Conservation (phyloP, 106 monocot genomes). For the Vanilla planifolia region DNA sequence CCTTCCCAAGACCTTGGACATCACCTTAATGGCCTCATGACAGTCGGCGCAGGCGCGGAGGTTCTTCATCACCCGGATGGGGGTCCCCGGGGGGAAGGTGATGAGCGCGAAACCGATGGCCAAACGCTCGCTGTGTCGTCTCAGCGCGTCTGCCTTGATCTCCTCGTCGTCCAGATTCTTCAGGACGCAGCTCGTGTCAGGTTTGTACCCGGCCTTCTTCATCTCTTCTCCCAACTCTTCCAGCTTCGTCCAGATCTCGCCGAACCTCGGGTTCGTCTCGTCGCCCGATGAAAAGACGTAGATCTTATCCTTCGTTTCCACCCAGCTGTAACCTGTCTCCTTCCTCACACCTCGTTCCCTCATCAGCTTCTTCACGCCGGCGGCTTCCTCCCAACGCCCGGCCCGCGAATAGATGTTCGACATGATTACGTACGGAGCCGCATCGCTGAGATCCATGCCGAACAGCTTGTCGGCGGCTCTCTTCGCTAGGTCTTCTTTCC, state of each 20-base stretch:
- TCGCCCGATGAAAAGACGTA: conserved; percentile 54
- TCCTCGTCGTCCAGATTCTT: conserved; percentile 69
- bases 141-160: conserved; percentile 51
- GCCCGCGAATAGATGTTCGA: conserved; percentile 69
- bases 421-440: conserved; percentile 71
- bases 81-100: conserved; percentile 34
- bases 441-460: conserved; percentile 46
- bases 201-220: conserved; percentile 50
- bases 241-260: conserved; percentile 21
- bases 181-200: conserved; percentile 50
- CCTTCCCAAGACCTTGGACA: conserved; percentile 50
- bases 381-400: conserved; percentile 64
- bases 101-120: conserved; percentile 71
- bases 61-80: conserved; percentile 78
- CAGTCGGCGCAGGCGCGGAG: conserved; percentile 64
- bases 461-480: conserved; percentile 60
- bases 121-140: conserved; percentile 74
- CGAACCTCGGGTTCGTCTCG: conserved; percentile 24
- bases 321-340: conserved; percentile 79
- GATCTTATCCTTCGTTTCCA: conserved; percentile 48
- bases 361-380: conserved; percentile 69
- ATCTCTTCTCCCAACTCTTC: conserved; percentile 39
- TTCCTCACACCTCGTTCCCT: conserved; percentile 63
- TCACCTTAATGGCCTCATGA: conserved; percentile 64
- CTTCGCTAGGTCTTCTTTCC: conserved; percentile 43